Evolutionary conservation across 257 asterid species (phyloP), one percentile per base, ranked within the genome.

Genomic region (Salvia miltiorrhiza): DNA sequence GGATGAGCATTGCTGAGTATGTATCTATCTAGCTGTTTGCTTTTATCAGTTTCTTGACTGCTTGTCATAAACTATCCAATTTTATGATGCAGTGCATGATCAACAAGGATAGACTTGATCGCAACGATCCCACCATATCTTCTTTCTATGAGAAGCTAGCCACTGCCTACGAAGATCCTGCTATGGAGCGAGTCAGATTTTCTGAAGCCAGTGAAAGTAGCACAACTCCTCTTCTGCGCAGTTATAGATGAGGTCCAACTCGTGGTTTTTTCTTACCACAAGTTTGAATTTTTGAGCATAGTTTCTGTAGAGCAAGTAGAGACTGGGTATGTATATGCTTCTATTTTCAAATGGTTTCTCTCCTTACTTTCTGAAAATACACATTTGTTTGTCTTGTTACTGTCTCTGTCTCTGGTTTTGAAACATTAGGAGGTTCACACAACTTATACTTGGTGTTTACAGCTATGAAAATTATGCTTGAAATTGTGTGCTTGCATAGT

Each of bases 161-260:
- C 41, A 85, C 85, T 13, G 96, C 96, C 5, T 91, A 94, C 78
- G 78, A 70, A 6, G 96, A 91, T 79, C 99, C 99, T 17, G 82
- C 92, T 4, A 69, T 85, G 81, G 77, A 65, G 17, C 78, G 90
- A 6, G 79, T 69, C 63, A 74, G 63, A 59, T 53, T 63, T 60
- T 69, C 93, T 16, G 79, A 50, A 64, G 55, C 67, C 45, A 45
- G 78, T 45, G 88, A 76, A 68, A 77, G 83, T 3, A 80, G 84
- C 43, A 37, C 56, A 49, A 53, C 95, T 61, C 97, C 97, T 63
- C 88, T 94, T 58, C 89, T 94, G 53, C 66, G 74, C 59, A 57
- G 68, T 16, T 63, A 74, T 17, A 43, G n/a, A 30, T 73, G 77
- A 67, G 53, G 48, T 59, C 40, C 32, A 33, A 17, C 10, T 5